Percentiles rank a stretch among this genome's conserved stretches.
These are phyloP conservation scores for Gossypium aridum DNA, from an alignment of 441 rosid species.

Conservation along the genomic window DNA sequence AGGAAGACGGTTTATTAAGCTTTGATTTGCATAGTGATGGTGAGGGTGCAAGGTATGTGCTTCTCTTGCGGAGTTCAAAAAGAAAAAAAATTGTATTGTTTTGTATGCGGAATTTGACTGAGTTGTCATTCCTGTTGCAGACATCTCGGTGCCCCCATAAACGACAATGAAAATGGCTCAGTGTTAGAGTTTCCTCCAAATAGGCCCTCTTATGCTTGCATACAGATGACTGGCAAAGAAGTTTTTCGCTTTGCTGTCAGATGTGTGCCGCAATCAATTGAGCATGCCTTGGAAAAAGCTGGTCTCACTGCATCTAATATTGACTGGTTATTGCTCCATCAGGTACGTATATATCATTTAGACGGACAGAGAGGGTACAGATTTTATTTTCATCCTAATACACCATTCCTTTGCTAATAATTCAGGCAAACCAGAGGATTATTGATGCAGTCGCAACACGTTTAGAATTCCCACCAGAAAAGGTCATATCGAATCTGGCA, in stretches of 20 bases:
- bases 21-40: slow-evolving; percentile 91
- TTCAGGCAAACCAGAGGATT: too few species aligned
- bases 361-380: too few species aligned
- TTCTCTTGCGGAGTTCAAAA: neutral
- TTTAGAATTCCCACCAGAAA: too few species aligned
- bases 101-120: slow-evolving; percentile 5
- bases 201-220: slow-evolving; percentile 51
- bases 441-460: too few species aligned
- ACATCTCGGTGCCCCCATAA: slow-evolving; percentile 51
- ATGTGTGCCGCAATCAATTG: too few species aligned
- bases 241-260: too few species aligned
- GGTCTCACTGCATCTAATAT: too few species aligned
- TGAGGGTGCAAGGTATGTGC: slow-evolving; percentile 63
- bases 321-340: too few species aligned
- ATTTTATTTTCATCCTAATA: too few species aligned
- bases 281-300: too few species aligned
- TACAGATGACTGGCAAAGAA: slow-evolving; percentile 94
- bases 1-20: slow-evolving; percentile 78
- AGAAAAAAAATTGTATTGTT: neutral
- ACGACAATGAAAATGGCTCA: slow-evolving; percentile 63
- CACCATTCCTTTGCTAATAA: too few species aligned
- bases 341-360: too few species aligned
- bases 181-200: slow-evolving; percentile 51
- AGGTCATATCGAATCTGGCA: slow-evolving; percentile 28
- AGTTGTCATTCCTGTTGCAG: slow-evolving; percentile 33